Evolutionary conservation across 1,284 basidiomycete species (phyloP), one percentile per base, ranked within the genome.

Genomic region (Malassezia caprae): DNA sequence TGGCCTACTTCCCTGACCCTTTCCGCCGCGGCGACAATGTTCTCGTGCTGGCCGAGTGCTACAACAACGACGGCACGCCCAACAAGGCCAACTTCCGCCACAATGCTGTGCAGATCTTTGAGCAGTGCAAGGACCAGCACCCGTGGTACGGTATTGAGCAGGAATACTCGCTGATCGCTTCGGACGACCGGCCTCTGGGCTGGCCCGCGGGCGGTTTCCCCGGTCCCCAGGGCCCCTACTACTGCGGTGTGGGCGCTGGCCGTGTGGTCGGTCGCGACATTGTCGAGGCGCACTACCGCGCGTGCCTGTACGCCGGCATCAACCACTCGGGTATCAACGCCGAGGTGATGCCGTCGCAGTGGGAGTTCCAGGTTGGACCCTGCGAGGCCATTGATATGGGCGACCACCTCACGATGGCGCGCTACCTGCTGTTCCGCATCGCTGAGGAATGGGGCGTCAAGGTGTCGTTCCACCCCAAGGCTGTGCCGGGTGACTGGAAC

Each of bases 321-420:
- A 91, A 90, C 80, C 96, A 96, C 80, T 93, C 89, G 62, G 94
- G 94, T 76, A 96, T 99, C 80, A 99, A 98, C 78, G 94, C 94
- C 64, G 94, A 98, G 80, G 94, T 98, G 69, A 96, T 98, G 93
- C 93, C 94, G 26, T 86, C 91, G 58, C 94, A 98, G 79, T 96
- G 91, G 91, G 93, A 98, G 80, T 98, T 94, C 87, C 94, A 98
- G 79, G 90, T 98, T 69, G 93, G 93, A 59, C 93, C 93, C 37
- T 96, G 93, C 76, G 85, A 87, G 77, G 93, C 93, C 64, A 96
- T 98, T 77, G 82, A 87, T 66, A 94, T 98, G 88, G 93, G 93
- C 69, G 93, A 99, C 78, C 90, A 72, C 61, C 63, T 74, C 54
- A 61, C 61, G 53, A 61, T 74, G 8, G 69, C 72, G 42, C 69